These are phyloP conservation scores for Cercospora sp. DNA, from an alignment of 2,329 filamentous ascomycete species.

Conservation along the genomic window DNA sequence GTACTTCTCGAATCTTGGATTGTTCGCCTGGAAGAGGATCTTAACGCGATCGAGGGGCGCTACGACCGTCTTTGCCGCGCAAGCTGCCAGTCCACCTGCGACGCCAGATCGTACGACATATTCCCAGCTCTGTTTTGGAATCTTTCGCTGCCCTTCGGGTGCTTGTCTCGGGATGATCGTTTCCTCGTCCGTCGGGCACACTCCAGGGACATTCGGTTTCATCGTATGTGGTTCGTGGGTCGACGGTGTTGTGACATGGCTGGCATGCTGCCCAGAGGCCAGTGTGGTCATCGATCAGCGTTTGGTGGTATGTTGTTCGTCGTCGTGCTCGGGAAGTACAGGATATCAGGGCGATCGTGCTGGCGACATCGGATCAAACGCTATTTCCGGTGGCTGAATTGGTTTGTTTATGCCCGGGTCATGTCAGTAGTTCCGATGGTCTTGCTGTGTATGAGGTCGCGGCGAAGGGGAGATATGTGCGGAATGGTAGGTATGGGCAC, in stretches of 20 bases:
- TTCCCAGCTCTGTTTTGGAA: conserved; percentile 72
- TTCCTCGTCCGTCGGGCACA: conserved; percentile 56
- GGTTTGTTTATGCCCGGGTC: not conserved
- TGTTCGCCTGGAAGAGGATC: conserved; percentile 95
- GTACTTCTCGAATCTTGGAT: conserved; percentile 92
- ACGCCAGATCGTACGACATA: conserved; percentile 82
- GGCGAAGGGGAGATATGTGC: not conserved
- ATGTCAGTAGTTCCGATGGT: not conserved
- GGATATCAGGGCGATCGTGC: conserved; percentile 10
- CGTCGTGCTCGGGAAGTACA: conserved; percentile 9
- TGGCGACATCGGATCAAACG: conserved; percentile 21
- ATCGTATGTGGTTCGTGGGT: conserved; percentile 43
- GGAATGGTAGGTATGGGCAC: not conserved
- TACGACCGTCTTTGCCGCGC: conserved; percentile 91
- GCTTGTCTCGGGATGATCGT: conserved; percentile 44
- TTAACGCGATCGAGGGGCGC: conserved; percentile 96
- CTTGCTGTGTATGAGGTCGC: not conserved
- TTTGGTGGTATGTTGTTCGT: conserved; percentile 2
- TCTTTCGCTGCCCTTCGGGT: conserved; percentile 50
- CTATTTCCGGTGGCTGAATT: conserved; percentile 10
- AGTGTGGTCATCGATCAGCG: conserved; percentile 31
- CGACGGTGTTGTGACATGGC: conserved; percentile 26
- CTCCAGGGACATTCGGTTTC: conserved; percentile 41
- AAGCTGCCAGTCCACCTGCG: conserved; percentile 87
- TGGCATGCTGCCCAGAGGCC: conserved; percentile 31